phyloP scores from a whole-genome alignment of 2,329 filamentous ascomycete genomes.

The Talaromyces sp. region DNA sequence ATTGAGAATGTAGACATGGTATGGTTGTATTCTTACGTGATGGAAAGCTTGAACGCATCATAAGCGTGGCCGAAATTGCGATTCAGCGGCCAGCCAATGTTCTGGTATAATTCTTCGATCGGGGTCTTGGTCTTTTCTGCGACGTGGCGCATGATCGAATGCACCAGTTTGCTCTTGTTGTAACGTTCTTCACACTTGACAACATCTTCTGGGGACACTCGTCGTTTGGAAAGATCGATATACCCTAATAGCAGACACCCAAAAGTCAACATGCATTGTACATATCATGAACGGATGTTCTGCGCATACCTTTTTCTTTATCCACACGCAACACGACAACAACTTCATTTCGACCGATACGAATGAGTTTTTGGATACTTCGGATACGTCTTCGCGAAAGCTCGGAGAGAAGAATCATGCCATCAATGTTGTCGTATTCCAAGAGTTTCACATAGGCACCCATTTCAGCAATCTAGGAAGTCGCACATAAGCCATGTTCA shows the following conservation, averaged over 20 bases:
- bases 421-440: slow-evolving; percentile 99
- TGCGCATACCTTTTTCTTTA: slow-evolving; percentile 82
- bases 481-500: slow-evolving; percentile 18
- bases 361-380: slow-evolving; percentile 98
- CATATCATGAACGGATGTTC: background rate
- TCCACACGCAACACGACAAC: slow-evolving; percentile 98
- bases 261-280: slow-evolving; percentile 6
- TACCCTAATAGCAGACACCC: slow-evolving; percentile 59
- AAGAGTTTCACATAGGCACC: slow-evolving; percentile 99
- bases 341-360: slow-evolving; percentile 96
- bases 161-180: slow-evolving; percentile 99
- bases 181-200: slow-evolving; percentile 98
- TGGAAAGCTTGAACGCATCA: slow-evolving; percentile 98
- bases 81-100: slow-evolving; percentile 95
- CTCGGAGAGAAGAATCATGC: slow-evolving; percentile 98
- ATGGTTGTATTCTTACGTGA: slow-evolving; percentile 64
- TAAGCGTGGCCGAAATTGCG: slow-evolving; percentile 96
- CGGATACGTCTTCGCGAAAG: slow-evolving; percentile 96
- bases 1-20: background rate
- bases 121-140: slow-evolving; percentile 93
- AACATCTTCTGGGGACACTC: slow-evolving; percentile 96
- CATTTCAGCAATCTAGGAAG: slow-evolving; percentile 89
- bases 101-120: slow-evolving; percentile 93
- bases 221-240: slow-evolving; percentile 97
- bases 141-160: slow-evolving; percentile 98